Conservation (phyloP, 306 rosid species). For the Sophora flavescens region DNA sequence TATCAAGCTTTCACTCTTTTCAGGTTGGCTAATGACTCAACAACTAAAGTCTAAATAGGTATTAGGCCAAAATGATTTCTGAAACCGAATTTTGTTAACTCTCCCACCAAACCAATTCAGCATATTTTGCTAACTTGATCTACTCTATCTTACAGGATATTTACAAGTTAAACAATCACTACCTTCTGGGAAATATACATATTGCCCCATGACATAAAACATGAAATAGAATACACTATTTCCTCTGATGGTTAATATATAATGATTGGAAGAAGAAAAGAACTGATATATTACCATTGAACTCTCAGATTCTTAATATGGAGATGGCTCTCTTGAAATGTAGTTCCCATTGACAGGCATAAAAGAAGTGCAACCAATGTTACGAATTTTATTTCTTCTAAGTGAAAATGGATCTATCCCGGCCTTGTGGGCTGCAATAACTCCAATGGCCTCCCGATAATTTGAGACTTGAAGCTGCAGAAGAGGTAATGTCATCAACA, state of each 20-base stretch:
- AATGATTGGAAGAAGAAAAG: background rate
- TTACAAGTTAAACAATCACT: constrained; percentile 10
- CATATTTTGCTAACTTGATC: background rate
- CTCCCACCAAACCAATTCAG: background rate
- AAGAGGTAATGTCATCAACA: constrained; percentile 44
- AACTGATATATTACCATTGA: background rate
- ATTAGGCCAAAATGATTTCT: background rate
- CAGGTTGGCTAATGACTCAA: background rate
- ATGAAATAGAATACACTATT: background rate
- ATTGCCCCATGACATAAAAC: constrained; percentile 5
- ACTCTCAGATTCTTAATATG: constrained; percentile 28
- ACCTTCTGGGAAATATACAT: constrained; percentile 34
- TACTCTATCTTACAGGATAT: background rate
- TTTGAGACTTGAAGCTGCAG: constrained; percentile 86
- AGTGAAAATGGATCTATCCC: constrained; percentile 87
- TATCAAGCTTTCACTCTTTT: background rate
- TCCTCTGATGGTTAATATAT: constrained; percentile 18
- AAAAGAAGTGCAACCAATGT: constrained; percentile 51
- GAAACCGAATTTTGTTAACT: background rate
- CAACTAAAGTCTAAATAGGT: background rate
- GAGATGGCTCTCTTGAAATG: constrained; percentile 43
- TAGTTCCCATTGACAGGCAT: constrained; percentile 60
- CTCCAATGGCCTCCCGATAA: constrained; percentile 96
- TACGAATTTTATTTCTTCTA: constrained; percentile 68
- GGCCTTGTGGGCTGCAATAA: constrained; percentile 89